Conservation (phyloP, 805 yeast species). For the Barnettozyma californica region DNA sequence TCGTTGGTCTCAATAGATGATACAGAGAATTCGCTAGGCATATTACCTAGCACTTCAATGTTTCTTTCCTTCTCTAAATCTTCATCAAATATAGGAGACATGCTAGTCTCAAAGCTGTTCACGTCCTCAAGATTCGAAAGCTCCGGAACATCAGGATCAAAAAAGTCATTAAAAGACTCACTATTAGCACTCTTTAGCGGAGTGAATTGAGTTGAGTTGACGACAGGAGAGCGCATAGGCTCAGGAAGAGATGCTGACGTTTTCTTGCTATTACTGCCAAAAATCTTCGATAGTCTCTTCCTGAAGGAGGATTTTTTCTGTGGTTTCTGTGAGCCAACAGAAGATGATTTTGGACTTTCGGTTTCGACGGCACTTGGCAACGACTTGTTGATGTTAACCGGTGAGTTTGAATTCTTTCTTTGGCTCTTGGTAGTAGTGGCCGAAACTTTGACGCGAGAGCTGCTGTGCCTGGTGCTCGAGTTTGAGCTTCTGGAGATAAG, state of each 20-base stretch:
- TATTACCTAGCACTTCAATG: neutral
- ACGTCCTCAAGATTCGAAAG: slow-evolving; percentile 13
- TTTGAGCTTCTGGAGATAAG: slow-evolving; percentile 10
- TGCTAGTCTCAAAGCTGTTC: slow-evolving; percentile 20
- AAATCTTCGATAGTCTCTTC: slow-evolving; percentile 23
- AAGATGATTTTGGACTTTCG: neutral
- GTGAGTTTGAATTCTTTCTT: slow-evolving; percentile 18
- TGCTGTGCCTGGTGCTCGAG: neutral
- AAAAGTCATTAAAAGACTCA: neutral
- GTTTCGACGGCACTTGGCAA: slow-evolving; percentile 13
- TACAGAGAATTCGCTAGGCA: neutral
- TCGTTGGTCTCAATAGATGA: neutral
- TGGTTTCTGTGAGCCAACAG: neutral
- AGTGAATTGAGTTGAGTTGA: too few relatives aligned
- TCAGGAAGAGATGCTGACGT: neutral
- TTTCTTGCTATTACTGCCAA: slow-evolving; percentile 7
- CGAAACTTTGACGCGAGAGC: neutral
- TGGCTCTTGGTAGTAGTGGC: neutral
- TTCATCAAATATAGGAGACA: slow-evolving; percentile 23
- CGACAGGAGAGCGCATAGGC: neutral
- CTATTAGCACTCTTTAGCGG: neutral
- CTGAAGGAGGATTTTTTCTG: slow-evolving; percentile 11
- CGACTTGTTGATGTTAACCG: slow-evolving; percentile 19
- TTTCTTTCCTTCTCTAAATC: slow-evolving; percentile 1
- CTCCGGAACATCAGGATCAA: slow-evolving; percentile 14